Base-by-base conservation (phyloP, 2,329 filamentous ascomycete genomes). In the Phialemonium atrogriseum region DNA sequence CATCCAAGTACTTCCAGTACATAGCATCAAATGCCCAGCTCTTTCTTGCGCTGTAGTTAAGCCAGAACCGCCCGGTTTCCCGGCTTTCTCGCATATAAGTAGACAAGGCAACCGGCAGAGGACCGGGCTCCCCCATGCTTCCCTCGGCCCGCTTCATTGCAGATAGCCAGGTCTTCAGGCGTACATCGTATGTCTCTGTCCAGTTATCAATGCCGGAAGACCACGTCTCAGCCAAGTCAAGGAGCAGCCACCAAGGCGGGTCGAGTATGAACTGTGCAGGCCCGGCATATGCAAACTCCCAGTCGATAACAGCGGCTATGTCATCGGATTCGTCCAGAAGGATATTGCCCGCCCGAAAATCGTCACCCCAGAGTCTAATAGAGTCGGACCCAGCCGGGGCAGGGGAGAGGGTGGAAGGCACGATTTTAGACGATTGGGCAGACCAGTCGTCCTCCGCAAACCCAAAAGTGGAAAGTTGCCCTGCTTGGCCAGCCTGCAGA, bases 221-320 rank as follows among this genome's bases (percentile, higher is more conserved):
- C 55, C 58, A 63, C 12, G 59, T 41, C 23, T 58, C 51, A 3
- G 48, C 47, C 7, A 29, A 20, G 2, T 50, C 37, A 2, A 59
- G 37, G 2, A 59, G 39, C 11, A 60, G 36, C 56, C 52, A 59
- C 50, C 50, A 59, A 4, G 56, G 54, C 9, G 50, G 47, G 23
- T 51, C 49, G 16, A 42, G 37, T 8, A 25, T 24, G 27, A 59
- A 57, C 23, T 53, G 45, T 10, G 39, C 34, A 0, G 54, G 52
- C 0, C 41, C 55, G 5, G 34, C 45, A 33, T 58, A 59, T 3
- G 51, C 34, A 29, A 52, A 58, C 35, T 65, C 60, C 58, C 58
- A 64, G 39, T 65, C 59, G 5, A 66, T 55, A 0, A 59, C 48
- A 5, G 45, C 55, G 5, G 51, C 43, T 2, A 64, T 36, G 0